A percentile compares a stretch with the other conserved stretches of the same genome.
These are phyloP conservation scores for Zea luxurians DNA, from an alignment of 176 grass and related monocot species.

Conservation along the genomic window DNA sequence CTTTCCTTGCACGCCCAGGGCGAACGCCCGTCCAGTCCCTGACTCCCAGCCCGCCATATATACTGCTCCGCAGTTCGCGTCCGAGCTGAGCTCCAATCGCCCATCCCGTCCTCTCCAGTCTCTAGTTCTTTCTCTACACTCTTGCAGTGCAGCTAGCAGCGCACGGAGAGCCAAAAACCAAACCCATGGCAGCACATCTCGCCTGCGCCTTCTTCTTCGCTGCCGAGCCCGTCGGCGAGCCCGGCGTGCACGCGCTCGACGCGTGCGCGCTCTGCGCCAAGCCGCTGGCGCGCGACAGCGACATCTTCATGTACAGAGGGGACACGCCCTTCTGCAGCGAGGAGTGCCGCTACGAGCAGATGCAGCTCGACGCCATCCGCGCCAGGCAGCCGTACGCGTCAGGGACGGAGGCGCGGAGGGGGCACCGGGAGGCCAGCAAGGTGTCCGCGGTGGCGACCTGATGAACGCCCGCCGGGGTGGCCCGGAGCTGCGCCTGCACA, in stretches of 20 bases:
- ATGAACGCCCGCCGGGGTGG: too few relatives aligned
- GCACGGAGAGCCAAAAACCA: not conserved
- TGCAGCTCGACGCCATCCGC: constrained; percentile 51
- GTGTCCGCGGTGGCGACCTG: constrained; percentile 32
- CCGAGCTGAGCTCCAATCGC: not conserved
- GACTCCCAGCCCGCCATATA: not conserved
- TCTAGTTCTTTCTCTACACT: not conserved
- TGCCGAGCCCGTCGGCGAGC: constrained; percentile 10
- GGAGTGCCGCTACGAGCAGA: constrained; percentile 69
- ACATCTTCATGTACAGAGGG: constrained; percentile 81
- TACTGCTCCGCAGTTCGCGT: not conserved
- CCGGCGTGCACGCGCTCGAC: constrained; percentile 33
- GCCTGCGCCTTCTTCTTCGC: constrained; percentile 55
- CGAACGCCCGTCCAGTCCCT: not conserved
- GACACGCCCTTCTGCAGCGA: constrained; percentile 86
- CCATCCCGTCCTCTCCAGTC: not conserved
- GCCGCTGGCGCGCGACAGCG: constrained; percentile 45
- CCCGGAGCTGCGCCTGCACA: not conserved
- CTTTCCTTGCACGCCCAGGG: not conserved
- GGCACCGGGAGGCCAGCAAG: constrained; percentile 30
- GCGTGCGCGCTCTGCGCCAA: constrained; percentile 68
- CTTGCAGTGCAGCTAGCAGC: not conserved
- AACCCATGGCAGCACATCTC: constrained; percentile 18
- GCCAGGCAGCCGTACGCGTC: not conserved
- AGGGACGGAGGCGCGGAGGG: not conserved